phyloP scores from a whole-genome alignment of 2,329 filamentous ascomycete genomes.

The Lecanicillium sp. region DNA sequence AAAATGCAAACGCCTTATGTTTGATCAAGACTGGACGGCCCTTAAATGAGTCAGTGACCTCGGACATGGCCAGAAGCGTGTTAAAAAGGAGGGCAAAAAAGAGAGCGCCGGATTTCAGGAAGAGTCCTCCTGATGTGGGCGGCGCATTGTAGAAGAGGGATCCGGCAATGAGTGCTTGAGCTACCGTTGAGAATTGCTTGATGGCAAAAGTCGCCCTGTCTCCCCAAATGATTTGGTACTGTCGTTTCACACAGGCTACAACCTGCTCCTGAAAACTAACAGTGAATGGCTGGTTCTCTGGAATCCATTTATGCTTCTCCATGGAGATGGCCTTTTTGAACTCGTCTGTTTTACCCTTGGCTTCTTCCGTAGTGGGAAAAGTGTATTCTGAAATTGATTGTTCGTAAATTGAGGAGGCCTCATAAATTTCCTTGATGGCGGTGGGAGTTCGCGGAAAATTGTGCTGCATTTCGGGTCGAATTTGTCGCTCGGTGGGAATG shows the following conservation, averaged over 20 bases:
- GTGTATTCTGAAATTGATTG: slow-evolving; percentile 48
- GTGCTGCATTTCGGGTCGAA: slow-evolving; percentile 34
- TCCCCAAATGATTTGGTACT: slow-evolving; percentile 59
- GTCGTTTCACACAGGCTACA: slow-evolving; percentile 45
- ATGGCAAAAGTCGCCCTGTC: slow-evolving; percentile 57
- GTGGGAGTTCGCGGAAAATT: slow-evolving; percentile 37
- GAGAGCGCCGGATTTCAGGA: slow-evolving; percentile 54
- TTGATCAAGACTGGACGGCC: slow-evolving; percentile 53
- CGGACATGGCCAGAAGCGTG: slow-evolving; percentile 54
- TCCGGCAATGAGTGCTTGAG: slow-evolving; percentile 55
- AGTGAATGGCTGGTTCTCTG: slow-evolving; percentile 47
- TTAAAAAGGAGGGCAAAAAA: slow-evolving; percentile 60
- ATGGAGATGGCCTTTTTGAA: slow-evolving; percentile 45
- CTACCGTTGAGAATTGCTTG: slow-evolving; percentile 50
- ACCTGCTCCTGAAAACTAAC: slow-evolving; percentile 48
- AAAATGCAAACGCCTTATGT: slow-evolving; percentile 50
- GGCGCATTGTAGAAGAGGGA: slow-evolving; percentile 62
- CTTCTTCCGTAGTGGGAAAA: slow-evolving; percentile 43
- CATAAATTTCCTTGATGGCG: slow-evolving; percentile 40
- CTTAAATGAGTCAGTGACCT: slow-evolving; percentile 56
- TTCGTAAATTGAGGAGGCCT: slow-evolving; percentile 40
- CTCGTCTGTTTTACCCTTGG: slow-evolving; percentile 39
- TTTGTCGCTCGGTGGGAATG: slow-evolving; percentile 59
- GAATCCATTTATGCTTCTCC: slow-evolving; percentile 48
- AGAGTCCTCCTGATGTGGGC: slow-evolving; percentile 49